A percentile compares a stretch with the other conserved stretches of the same genome.
phyloP scores from a whole-genome alignment of 305 asterid species.

The Coffea humblotiana region DNA sequence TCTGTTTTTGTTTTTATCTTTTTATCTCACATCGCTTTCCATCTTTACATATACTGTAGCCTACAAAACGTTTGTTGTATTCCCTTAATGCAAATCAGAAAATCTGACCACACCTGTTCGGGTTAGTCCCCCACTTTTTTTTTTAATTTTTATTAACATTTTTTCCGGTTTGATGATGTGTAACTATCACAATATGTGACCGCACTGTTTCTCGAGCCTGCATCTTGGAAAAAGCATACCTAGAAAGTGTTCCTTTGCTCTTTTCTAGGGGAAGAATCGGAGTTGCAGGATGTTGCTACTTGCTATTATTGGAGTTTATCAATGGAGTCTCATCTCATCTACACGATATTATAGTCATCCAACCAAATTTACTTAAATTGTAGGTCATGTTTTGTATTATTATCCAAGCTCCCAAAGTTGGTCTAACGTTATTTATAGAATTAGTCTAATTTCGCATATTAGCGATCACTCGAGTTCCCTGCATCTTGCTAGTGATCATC shows the following conservation, averaged over 20 bases:
- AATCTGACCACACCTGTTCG: conserved; percentile 79
- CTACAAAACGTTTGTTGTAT: conserved; percentile 35
- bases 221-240: conserved; percentile 20
- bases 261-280: conserved; percentile 10
- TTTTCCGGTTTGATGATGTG: conserved; percentile 47
- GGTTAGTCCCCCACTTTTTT: conserved; percentile 37
- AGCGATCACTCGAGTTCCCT: neutral
- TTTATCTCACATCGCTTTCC: conserved; percentile 61
- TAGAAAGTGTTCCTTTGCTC: conserved; percentile 26
- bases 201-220: conserved; percentile 25
- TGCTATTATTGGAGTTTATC: neutral
- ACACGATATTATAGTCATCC: no score
- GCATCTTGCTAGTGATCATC: neutral
- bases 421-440: neutral
- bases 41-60: conserved; percentile 60
- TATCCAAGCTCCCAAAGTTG: neutral
- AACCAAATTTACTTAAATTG: neutral
- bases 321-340: neutral
- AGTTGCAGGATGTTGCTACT: neutral
- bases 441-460: neutral
- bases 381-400: neutral
- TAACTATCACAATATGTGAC: conserved; percentile 41
- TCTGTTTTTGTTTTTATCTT: conserved; percentile 23
- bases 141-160: neutral
- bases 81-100: conserved; percentile 47